Evolutionary conservation across 805 yeast genomes (phyloP).

Genomic region (Candida methanosorbosa): DNA sequence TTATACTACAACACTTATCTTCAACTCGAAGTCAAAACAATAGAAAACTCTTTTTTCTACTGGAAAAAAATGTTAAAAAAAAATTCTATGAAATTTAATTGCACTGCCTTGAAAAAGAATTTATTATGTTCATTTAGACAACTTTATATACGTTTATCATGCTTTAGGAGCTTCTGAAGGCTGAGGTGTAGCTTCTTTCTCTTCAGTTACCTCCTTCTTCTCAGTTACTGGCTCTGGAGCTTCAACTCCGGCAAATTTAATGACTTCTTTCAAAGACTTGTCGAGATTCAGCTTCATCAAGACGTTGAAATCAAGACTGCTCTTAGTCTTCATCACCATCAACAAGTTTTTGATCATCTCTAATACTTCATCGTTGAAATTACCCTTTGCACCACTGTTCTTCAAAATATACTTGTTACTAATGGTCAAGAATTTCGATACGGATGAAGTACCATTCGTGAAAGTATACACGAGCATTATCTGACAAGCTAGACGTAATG

Average conservation of each 20-base stretch:
- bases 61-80: too few relatives aligned
- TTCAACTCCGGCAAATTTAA: too few relatives aligned
- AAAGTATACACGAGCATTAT: conserved; percentile 25
- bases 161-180: too few relatives aligned
- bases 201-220: not conserved
- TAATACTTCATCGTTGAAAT: conserved; percentile 22
- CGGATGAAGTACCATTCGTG: conserved; percentile 4
- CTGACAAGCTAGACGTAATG: conserved; percentile 60
- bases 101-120: too few relatives aligned
- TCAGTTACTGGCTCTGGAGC: too few relatives aligned
- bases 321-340: conserved; percentile 15
- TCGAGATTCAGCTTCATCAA: conserved; percentile 18
- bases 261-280: conserved; percentile 11
- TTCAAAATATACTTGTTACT: conserved; percentile 18
- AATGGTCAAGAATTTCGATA: conserved; percentile 18
- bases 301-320: conserved; percentile 10
- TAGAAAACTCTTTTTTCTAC: too few relatives aligned
- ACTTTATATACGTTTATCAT: too few relatives aligned
- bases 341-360: conserved; percentile 25
- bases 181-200: not conserved
- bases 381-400: conserved; percentile 11
- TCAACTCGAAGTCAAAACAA: too few relatives aligned
- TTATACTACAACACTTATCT: too few relatives aligned
- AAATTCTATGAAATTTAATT: too few relatives aligned
- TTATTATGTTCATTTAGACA: too few relatives aligned